Percentiles rank a stretch among this genome's conserved stretches.
Evolutionary conservation across 257 asterid genomes (phyloP).

Genomic region (Marsdenia floribunda): DNA sequence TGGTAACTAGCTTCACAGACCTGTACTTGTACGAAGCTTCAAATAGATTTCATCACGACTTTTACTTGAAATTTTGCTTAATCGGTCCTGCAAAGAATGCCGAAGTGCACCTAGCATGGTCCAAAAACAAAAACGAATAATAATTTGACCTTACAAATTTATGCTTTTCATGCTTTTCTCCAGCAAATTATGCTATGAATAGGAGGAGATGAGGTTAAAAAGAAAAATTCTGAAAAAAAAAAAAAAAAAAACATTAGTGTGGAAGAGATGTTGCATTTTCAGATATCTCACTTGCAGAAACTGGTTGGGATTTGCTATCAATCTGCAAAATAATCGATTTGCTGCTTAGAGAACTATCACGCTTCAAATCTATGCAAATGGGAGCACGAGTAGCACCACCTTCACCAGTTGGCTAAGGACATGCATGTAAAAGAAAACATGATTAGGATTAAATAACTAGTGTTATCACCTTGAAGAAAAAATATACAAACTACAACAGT

Average conservation of each 20-base stretch:
- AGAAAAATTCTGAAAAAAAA: no score
- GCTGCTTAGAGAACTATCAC: constrained; percentile 82
- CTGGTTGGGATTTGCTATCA: constrained; percentile 87
- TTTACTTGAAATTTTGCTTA: constrained; percentile 83
- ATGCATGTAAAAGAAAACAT: background rate
- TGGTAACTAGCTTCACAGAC: constrained; percentile 28
- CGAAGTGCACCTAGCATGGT: constrained; percentile 78
- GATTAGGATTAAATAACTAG: background rate
- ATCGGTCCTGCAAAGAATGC: constrained; percentile 85
- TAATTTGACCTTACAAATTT: background rate
- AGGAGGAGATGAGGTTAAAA: background rate
- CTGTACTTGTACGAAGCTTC: constrained; percentile 95
- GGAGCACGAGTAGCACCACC: constrained; percentile 99
- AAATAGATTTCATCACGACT: constrained; percentile 85
- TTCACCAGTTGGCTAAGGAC: constrained; percentile 93
- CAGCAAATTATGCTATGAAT: background rate
- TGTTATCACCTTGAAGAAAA: background rate
- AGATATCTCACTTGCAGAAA: constrained; percentile 63
- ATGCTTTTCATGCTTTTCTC: background rate
- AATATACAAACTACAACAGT: constrained; percentile 1
- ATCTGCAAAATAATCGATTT: constrained; percentile 82
- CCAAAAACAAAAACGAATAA: constrained; percentile 17
- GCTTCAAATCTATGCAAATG: constrained; percentile 74
- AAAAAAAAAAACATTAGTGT: background rate
- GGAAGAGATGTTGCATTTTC: background rate